Conservation (phyloP, 2,329 filamentous ascomycete genomes). For the Exophiala sideris region DNA sequence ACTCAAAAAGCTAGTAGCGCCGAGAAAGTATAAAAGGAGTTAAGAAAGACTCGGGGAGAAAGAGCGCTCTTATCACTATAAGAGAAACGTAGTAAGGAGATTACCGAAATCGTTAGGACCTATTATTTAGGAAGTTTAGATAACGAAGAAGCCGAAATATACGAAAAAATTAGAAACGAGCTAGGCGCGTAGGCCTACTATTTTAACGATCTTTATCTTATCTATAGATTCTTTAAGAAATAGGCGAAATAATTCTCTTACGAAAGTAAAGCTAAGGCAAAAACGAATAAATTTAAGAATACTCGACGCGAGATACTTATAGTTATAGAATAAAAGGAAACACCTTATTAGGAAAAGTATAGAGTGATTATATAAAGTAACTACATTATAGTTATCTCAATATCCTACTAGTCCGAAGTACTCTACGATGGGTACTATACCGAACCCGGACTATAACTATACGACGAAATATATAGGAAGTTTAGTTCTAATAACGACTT, state of each 20-base stretch:
- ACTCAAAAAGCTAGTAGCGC: not conserved
- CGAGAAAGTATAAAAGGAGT: not conserved
- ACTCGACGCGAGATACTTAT: not conserved
- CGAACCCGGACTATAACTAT: too few relatives aligned
- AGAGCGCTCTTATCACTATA: not conserved
- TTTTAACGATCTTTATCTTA: not conserved
- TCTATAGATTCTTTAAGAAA: not conserved
- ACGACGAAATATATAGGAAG: not conserved
- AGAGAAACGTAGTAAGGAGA: not conserved
- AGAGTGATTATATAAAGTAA: not conserved
- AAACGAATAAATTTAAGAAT: not conserved
- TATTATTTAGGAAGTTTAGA: not conserved
- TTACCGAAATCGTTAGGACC: not conserved
- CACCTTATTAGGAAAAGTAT: not conserved
- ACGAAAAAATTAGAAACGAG: not conserved
- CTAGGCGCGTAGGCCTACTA: not conserved
- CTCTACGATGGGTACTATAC: too few relatives aligned
- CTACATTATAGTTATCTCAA: not conserved
- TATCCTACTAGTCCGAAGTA: not conserved
- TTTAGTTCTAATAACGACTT: too few relatives aligned
- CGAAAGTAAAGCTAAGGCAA: not conserved
- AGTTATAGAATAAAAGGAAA: not conserved
- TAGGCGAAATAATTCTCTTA: not conserved
- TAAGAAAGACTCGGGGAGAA: not conserved
- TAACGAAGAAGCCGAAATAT: not conserved